Percentiles rank a stretch among this genome's conserved stretches.
Evolutionary conservation across 257 asterid species (phyloP).

Genomic region (Primulina huaijiensis): DNA sequence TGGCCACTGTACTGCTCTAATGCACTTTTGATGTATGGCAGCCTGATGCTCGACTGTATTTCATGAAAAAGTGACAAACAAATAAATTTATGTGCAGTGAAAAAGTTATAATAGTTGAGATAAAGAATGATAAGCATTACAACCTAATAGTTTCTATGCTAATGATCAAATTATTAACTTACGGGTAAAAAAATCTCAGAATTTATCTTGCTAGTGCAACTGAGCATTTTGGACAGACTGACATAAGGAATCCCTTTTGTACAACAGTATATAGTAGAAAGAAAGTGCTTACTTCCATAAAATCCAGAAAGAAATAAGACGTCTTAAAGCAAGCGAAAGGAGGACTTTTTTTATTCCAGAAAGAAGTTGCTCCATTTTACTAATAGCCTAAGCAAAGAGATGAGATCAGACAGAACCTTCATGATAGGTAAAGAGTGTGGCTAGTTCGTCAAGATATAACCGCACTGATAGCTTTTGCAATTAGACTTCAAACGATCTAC

Average conservation of each 20-base stretch:
- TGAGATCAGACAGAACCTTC: neutral
- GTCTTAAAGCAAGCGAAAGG: slow-evolving; percentile 2
- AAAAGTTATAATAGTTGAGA: slow-evolving; percentile 11
- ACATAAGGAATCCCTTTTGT: neutral
- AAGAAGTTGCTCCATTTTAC: neutral
- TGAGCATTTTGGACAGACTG: neutral
- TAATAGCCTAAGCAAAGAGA: neutral
- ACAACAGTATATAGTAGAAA: neutral
- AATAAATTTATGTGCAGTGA: slow-evolving; percentile 20
- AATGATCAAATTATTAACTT: neutral
- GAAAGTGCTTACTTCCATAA: neutral
- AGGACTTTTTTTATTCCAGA: slow-evolving; percentile 1
- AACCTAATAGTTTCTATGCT: slow-evolving; percentile 3
- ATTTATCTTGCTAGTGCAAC: neutral
- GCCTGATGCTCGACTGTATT: slow-evolving; percentile 86
- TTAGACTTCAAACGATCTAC: too few relatives aligned
- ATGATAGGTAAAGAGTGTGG: slow-evolving; percentile 13
- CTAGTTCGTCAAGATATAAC: neutral
- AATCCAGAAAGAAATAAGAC: slow-evolving; percentile 5
- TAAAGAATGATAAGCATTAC: slow-evolving; percentile 15
- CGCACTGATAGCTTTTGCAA: neutral
- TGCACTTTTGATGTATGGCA: slow-evolving; percentile 73
- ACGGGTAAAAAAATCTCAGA: slow-evolving; percentile 4
- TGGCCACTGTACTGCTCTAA: slow-evolving; percentile 71
- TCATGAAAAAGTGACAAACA: slow-evolving; percentile 20